Percentiles rank a stretch among this genome's conserved stretches.
These are phyloP conservation scores for Tetrapyrgos nigripes DNA, from an alignment of 1,284 basidiomycete species.

Conservation along the genomic window DNA sequence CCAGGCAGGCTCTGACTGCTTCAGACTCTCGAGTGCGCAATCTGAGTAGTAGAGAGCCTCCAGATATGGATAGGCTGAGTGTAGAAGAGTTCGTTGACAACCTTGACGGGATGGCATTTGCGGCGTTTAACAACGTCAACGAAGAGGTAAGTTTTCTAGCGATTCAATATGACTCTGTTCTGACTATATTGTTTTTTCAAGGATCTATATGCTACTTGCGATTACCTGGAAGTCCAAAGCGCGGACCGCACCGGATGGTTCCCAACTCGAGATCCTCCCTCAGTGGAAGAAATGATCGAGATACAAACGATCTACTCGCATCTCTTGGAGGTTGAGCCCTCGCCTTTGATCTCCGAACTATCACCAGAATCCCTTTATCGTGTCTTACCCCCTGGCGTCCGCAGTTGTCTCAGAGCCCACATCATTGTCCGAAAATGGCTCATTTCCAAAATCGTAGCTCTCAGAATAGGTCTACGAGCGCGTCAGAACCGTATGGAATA, in stretches of 20 bases:
- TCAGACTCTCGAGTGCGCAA: conserved; percentile 39
- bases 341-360: conserved; percentile 70
- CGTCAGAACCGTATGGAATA: conserved; percentile 78
- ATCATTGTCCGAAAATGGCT: conserved; percentile 79
- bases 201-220: conserved; percentile 78
- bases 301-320: conserved; percentile 79
- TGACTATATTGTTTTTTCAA: conserved; percentile 30
- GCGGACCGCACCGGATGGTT: conserved; percentile 83
- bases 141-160: conserved; percentile 61
- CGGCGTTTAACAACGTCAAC: conserved; percentile 75
- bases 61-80: conserved; percentile 69
- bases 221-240: conserved; percentile 80
- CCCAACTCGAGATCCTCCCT: conserved; percentile 55
- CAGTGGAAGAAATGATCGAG: conserved; percentile 65
- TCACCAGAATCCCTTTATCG: conserved; percentile 74
- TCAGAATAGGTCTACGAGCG: conserved; percentile 61
- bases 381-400: conserved; percentile 72
- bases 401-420: conserved; percentile 77
- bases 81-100: conserved; percentile 76
- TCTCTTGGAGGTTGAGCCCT: conserved; percentile 72
- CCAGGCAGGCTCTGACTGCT: conserved; percentile 26
- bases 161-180: conserved; percentile 1
- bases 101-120: conserved; percentile 74
- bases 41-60: conserved; percentile 59
- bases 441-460: conserved; percentile 68